A percentile compares a stretch with the other conserved stretches of the same genome.
phyloP scores from a whole-genome alignment of 345 rosid genomes.

The Cardamine occulta region DNA sequence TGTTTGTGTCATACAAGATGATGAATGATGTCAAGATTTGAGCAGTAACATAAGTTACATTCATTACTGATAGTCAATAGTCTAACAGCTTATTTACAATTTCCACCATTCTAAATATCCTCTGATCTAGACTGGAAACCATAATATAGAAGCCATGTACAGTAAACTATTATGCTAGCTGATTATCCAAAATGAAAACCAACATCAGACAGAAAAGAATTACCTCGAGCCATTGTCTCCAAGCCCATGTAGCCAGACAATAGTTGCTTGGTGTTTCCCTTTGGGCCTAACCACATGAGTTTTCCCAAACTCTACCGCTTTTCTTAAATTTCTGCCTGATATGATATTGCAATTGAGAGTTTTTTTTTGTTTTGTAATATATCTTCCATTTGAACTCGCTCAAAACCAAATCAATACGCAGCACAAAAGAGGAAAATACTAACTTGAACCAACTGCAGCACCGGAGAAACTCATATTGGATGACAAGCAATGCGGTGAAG shows the following conservation, averaged over 20 bases:
- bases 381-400: not conserved
- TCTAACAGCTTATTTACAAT: slow-evolving; percentile 3
- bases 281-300: slow-evolving; percentile 94
- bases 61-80: not conserved
- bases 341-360: slow-evolving; percentile 23
- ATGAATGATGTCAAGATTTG: slow-evolving; percentile 16
- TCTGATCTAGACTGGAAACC: not conserved
- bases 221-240: slow-evolving; percentile 97
- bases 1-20: not conserved
- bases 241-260: slow-evolving; percentile 97
- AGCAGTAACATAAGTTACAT: slow-evolving; percentile 25
- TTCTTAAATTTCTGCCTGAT: slow-evolving; percentile 61
- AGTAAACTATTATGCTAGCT: slow-evolving; percentile 2
- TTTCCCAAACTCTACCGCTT: slow-evolving; percentile 80
- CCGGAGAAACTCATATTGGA: slow-evolving; percentile 77
- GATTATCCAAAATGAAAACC: not conserved
- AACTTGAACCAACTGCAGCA: slow-evolving; percentile 71
- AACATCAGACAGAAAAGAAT: slow-evolving; percentile 13
- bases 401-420: slow-evolving; percentile 6
- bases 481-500: slow-evolving; percentile 24
- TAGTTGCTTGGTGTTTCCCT: slow-evolving; percentile 96
- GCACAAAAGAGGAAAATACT: slow-evolving; percentile 33
- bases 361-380: too few relatives aligned
- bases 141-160: not conserved
- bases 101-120: not conserved